Evolutionary conservation across 495 filamentous ascomycete genomes (phyloP).

Genomic region (Penicillium desertorum): DNA sequence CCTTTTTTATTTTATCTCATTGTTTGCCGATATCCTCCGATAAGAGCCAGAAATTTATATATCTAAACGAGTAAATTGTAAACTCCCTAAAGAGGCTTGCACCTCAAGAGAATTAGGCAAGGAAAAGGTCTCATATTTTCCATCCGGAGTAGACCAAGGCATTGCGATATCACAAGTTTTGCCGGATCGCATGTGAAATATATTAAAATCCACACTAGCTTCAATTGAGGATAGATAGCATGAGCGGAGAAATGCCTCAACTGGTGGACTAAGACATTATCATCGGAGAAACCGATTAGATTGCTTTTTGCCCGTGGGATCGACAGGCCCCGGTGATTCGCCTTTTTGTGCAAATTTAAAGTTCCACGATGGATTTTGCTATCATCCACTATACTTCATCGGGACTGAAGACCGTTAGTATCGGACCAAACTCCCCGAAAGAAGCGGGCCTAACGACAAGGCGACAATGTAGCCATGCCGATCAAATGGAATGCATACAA

Average conservation of each 20-base stretch:
- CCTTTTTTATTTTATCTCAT: too few relatives aligned
- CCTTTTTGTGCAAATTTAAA: background rate
- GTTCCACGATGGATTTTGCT: conserved; percentile 1
- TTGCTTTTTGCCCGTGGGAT: too few relatives aligned
- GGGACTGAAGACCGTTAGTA: conserved; percentile 18
- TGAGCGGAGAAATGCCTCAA: background rate
- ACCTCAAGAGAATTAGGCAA: too few relatives aligned
- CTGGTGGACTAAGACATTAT: background rate
- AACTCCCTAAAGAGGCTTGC: too few relatives aligned
- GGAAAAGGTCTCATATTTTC: too few relatives aligned
- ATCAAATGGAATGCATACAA: background rate
- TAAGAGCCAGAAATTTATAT: too few relatives aligned
- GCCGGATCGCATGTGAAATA: too few relatives aligned
- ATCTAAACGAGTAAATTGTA: too few relatives aligned
- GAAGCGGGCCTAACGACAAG: background rate
- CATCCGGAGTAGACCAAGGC: too few relatives aligned
- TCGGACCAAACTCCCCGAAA: background rate
- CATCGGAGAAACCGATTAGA: background rate
- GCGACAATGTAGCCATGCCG: background rate
- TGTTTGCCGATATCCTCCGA: too few relatives aligned
- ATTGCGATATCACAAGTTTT: too few relatives aligned
- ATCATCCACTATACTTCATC: conserved; percentile 18
- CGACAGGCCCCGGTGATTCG: too few relatives aligned
- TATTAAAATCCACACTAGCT: background rate
- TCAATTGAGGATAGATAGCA: background rate